phyloP scores from a whole-genome alignment of 331 rosid genomes.

The Spiraea crenata region DNA sequence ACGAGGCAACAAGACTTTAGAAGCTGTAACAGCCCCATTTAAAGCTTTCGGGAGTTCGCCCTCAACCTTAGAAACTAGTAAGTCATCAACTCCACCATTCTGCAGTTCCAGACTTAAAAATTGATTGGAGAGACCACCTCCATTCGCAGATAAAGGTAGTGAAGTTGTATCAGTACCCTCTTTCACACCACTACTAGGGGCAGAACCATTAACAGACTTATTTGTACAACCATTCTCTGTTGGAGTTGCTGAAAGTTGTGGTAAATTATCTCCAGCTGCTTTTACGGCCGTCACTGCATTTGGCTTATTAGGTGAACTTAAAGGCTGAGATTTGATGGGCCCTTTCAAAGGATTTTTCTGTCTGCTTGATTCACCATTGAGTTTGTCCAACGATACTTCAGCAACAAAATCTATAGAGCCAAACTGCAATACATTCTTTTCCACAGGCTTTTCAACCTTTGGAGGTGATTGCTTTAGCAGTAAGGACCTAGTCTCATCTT shows the following conservation, averaged over 20 bases:
- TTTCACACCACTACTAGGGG: slow-evolving; percentile 32
- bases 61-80: slow-evolving; percentile 27
- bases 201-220: slow-evolving; percentile 10
- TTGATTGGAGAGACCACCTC: slow-evolving; percentile 36
- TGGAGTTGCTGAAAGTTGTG: slow-evolving; percentile 25
- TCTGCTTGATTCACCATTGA: slow-evolving; percentile 28
- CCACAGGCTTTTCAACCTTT: slow-evolving; percentile 40
- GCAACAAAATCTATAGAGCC: slow-evolving; percentile 56
- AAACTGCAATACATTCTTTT: slow-evolving; percentile 55
- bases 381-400: slow-evolving; percentile 15
- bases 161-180: slow-evolving; percentile 18
- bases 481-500: slow-evolving; percentile 78
- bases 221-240: slow-evolving; percentile 52
- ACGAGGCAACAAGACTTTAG: slow-evolving; percentile 56
- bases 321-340: slow-evolving; percentile 20
- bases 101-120: slow-evolving; percentile 48
- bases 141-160: slow-evolving; percentile 15
- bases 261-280: slow-evolving; percentile 14
- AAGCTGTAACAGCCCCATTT: slow-evolving; percentile 37
- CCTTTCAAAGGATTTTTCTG: slow-evolving; percentile 29
- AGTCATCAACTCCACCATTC: slow-evolving; percentile 33
- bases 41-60: slow-evolving; percentile 40
- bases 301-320: slow-evolving; percentile 28
- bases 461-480: slow-evolving; percentile 39
- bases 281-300: slow-evolving; percentile 36